These are phyloP conservation scores for Papiliotrema laurentii DNA, from an alignment of 1,284 basidiomycete genomes.

Conservation along the genomic window DNA sequence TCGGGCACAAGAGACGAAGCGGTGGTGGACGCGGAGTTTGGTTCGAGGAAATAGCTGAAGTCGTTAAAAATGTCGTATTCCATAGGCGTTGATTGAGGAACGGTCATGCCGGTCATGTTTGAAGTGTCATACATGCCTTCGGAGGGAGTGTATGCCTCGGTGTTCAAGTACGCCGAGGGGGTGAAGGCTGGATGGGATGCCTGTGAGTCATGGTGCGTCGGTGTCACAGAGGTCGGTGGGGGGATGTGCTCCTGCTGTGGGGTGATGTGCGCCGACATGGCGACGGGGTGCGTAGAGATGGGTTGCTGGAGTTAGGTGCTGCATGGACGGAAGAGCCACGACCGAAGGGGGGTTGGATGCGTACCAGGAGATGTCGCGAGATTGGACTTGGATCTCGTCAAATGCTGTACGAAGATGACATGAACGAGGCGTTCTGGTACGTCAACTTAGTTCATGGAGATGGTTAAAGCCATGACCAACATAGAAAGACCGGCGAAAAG, in stretches of 20 bases:
- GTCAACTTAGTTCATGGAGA: too few relatives aligned
- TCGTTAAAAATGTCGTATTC: conserved; percentile 4
- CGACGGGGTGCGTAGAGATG: too few relatives aligned
- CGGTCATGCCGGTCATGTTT: not conserved
- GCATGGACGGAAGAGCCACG: not conserved
- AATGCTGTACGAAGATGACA: too few relatives aligned
- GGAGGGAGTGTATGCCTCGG: conserved; percentile 10
- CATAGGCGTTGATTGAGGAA: not conserved
- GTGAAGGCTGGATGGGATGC: conserved; percentile 10
- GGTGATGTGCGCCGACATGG: conserved; percentile 1
- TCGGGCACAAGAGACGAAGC: not conserved
- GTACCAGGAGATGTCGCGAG: too few relatives aligned
- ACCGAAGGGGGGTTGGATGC: not conserved
- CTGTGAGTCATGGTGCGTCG: conserved; percentile 1
- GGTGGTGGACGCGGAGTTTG: not conserved
- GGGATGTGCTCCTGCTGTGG: conserved; percentile 5
- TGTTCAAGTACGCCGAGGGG: conserved; percentile 20
- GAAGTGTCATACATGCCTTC: conserved; percentile 6
- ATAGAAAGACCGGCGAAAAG: too few relatives aligned
- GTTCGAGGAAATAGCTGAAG: not conserved
- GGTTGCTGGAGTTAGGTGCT: not conserved
- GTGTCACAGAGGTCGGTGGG: conserved; percentile 1
- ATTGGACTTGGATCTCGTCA: too few relatives aligned
- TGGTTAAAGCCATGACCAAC: too few relatives aligned
- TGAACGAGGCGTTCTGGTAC: too few relatives aligned